Conservation (phyloP, 2,329 filamentous ascomycete species). For the Fusarium scirpi region DNA sequence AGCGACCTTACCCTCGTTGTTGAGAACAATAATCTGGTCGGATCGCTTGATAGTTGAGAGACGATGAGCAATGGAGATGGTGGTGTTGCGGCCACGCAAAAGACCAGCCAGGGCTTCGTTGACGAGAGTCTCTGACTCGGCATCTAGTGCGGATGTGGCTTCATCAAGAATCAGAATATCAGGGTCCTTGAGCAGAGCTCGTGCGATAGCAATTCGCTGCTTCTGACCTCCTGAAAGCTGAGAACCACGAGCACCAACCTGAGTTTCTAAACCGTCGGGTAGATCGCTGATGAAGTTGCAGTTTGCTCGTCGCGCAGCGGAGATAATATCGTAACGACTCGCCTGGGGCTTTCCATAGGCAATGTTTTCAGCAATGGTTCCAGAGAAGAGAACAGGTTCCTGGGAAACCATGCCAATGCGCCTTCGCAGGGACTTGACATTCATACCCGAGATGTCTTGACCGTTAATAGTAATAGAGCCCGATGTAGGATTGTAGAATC, state of each 20-base stretch:
- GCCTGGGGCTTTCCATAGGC: constrained; percentile 88
- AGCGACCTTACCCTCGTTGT: constrained; percentile 86
- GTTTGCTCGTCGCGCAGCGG: constrained; percentile 90
- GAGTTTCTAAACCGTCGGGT: constrained; percentile 93
- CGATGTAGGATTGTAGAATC: constrained; percentile 87
- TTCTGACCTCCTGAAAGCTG: constrained; percentile 97
- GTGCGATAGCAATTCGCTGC: constrained; percentile 95
- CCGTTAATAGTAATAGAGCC: constrained; percentile 88
- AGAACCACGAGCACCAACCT: constrained; percentile 90
- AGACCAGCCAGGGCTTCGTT: constrained; percentile 88
- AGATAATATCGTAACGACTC: constrained; percentile 81
- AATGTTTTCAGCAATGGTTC: constrained; percentile 89
- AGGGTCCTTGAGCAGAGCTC: constrained; percentile 92
- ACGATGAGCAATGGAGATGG: constrained; percentile 96
- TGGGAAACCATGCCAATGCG: constrained; percentile 96
- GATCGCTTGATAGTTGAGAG: constrained; percentile 96
- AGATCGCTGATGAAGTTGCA: constrained; percentile 98
- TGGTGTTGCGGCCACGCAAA: constrained; percentile 89
- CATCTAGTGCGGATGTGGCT: constrained; percentile 94
- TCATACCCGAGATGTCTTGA: constrained; percentile 84
- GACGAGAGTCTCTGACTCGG: constrained; percentile 95
- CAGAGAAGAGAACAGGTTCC: constrained; percentile 92
- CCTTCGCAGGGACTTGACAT: constrained; percentile 90
- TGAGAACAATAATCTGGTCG: constrained; percentile 93
- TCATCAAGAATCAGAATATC: constrained; percentile 98